Evolutionary conservation across 139 green algal genomes (phyloP), one percentile per base, ranked within the genome.

Genomic region (Raphidocelis subcapitata): DNA sequence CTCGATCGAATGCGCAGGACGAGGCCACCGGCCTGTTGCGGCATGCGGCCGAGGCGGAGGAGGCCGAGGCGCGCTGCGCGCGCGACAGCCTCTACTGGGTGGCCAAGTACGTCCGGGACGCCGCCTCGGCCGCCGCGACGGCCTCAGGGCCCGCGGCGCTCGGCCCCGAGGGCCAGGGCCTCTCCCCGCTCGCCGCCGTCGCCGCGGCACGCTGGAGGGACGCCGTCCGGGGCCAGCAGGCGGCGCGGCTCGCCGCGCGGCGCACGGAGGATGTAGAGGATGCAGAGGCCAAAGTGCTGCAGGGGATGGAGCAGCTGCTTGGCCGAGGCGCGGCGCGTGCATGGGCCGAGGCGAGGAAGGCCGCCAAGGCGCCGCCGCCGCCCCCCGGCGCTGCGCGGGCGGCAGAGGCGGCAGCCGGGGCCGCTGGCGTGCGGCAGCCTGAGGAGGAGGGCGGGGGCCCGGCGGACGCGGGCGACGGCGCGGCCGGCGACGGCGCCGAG

Each of bases 151-250:
- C 70, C 21, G 46, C 62, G 21, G 28, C 70, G 1, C 60, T 64
- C 60, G 63, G 61, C 59, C 70, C 65, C 10, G 37, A 64, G 51
- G 56, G 56, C 14, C 63, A 52, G 10, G 73, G 73, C 32, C 62
- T 85, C 33, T 72, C 80, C 23, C 80, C 80, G 23, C 72, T 85
- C 44, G 80, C 76, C 20, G 76, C 77, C 14, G 80, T 85, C 41
- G 75, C 75, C 67, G 80, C 76, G 54, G 76, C 76, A 18, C 60
- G 73, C 10, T 85, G 80, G 80, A 49, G 80, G 54, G 55, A 80
- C 14, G 33, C 70, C 62, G 73, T 65, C 47, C 65, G 26, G 10
- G 55, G 8, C 33, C 20, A 54, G 70, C 60, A 76, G 32, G 59
- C 59, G 29, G 24, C 24, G 12, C 35, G 55, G 46, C 49, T 56